These are phyloP conservation scores for Psilocybe cyanescens DNA, from an alignment of 768 basidiomycete species.

Conservation along the genomic window DNA sequence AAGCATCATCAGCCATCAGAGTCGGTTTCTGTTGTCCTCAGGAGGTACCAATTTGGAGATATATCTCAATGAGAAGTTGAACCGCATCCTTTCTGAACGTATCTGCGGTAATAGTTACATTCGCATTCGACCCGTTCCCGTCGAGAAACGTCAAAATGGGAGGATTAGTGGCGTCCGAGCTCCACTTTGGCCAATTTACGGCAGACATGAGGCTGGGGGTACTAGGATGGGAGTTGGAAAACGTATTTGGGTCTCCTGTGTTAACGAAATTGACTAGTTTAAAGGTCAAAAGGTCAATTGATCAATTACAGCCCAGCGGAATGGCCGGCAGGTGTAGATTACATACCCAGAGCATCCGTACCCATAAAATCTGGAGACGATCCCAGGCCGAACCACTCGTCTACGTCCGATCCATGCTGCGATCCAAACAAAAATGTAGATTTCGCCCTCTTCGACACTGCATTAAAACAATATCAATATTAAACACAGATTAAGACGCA, in stretches of 20 bases:
- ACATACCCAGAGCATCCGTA: constrained; percentile 16
- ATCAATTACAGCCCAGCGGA: background rate
- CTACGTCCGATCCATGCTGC: constrained; percentile 8
- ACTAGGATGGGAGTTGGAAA: constrained; percentile 1
- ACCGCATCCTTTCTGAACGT: constrained; percentile 13
- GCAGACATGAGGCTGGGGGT: constrained; percentile 9
- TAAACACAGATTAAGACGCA: no score
- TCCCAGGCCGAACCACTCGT: constrained; percentile 9
- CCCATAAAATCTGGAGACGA: constrained; percentile 12
- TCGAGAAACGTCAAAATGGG: constrained; percentile 20
- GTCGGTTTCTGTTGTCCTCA: no score
- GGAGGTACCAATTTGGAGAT: no score
- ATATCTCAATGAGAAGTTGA: constrained; percentile 1
- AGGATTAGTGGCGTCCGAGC: constrained; percentile 3
- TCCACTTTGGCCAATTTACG: constrained; percentile 6
- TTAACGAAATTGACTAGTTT: constrained; percentile 16
- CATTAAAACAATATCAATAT: no score
- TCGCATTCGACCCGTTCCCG: constrained; percentile 2
- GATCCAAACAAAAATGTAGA: constrained; percentile 2
- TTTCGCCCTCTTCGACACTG: background rate
- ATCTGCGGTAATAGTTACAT: constrained; percentile 13
- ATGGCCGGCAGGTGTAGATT: no score
- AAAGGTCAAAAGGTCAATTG: background rate
- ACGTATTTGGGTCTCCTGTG: background rate
- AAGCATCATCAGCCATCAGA: no score